Percentiles rank a stretch among this genome's conserved stretches.
phyloP scores from a whole-genome alignment of 2,329 filamentous ascomycete genomes.

The Botrytis tulipae region DNA sequence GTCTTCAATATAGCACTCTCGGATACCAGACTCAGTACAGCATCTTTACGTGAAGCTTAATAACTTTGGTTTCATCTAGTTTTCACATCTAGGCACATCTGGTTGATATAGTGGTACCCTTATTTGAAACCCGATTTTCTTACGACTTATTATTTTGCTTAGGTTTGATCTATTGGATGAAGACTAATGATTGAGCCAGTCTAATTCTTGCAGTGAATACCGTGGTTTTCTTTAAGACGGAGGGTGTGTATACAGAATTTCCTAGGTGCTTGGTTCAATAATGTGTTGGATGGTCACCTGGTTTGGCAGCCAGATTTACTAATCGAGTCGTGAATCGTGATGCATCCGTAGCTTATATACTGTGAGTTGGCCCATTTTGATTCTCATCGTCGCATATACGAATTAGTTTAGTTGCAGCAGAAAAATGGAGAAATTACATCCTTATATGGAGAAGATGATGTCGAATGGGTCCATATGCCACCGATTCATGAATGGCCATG shows the following conservation, averaged over 20 bases:
- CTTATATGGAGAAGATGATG: not conserved
- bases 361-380: not conserved
- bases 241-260: not conserved
- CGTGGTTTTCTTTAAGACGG: not conserved
- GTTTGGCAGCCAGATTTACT: not conserved
- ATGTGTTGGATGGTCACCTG: not conserved
- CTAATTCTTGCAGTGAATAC: not conserved
- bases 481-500: not conserved
- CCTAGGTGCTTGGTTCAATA: not conserved
- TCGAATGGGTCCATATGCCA: not conserved
- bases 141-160: not conserved
- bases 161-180: not conserved
- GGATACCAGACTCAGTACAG: not conserved
- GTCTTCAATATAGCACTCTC: constrained; percentile 6
- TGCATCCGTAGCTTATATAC: not conserved
- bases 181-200: not conserved
- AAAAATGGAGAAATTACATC: not conserved
- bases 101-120: not conserved
- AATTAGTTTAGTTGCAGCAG: not conserved
- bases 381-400: not conserved
- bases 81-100: not conserved
- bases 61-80: not conserved
- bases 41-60: not conserved
- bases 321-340: not conserved
- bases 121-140: not conserved